phyloP scores from a whole-genome alignment of 352 stramenopile species.

The Phytopythium vexans region DNA sequence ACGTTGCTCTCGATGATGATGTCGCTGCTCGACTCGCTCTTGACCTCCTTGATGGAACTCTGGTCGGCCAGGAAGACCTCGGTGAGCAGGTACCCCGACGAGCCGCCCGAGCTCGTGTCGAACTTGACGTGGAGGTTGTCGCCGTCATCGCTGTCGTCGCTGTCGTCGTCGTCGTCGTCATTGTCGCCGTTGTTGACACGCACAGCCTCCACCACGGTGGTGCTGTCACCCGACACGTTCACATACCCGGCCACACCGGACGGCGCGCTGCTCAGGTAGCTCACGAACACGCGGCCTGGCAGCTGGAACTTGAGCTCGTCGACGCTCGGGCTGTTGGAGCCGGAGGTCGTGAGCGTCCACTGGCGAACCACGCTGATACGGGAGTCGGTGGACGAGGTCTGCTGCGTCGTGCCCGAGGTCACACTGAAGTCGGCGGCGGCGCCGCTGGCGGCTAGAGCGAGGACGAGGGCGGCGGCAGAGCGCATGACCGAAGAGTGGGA shows the following conservation, averaged over 20 bases:
- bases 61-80: conserved; percentile 23
- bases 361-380: conserved; percentile 21
- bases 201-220: conserved; percentile 14
- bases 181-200: conserved; percentile 16
- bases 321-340: conserved; percentile 11
- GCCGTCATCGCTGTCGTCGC: conserved; percentile 14
- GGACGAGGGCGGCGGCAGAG: background rate
- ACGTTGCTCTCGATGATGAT: conserved; percentile 27
- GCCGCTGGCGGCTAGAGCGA: background rate
- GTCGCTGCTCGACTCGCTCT: conserved; percentile 18
- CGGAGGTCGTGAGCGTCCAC: conserved; percentile 17
- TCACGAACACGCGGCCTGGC: conserved; percentile 20
- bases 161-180: conserved; percentile 15
- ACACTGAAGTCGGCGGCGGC: conserved; percentile 16
- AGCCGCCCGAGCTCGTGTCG: conserved; percentile 11
- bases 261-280: conserved; percentile 13
- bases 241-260: conserved; percentile 22
- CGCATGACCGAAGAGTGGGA: background rate
- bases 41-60: conserved; percentile 21
- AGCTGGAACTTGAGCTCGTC: conserved; percentile 22
- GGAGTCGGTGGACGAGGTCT: conserved; percentile 14
- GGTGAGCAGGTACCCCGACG: conserved; percentile 16
- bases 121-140: conserved; percentile 22
- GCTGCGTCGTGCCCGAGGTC: conserved; percentile 12
- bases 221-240: conserved; percentile 21